Evolutionary conservation across 106 monocot species (phyloP), one percentile per base, ranked within the genome.

Genomic region (Alisma plantagoaquatica): DNA sequence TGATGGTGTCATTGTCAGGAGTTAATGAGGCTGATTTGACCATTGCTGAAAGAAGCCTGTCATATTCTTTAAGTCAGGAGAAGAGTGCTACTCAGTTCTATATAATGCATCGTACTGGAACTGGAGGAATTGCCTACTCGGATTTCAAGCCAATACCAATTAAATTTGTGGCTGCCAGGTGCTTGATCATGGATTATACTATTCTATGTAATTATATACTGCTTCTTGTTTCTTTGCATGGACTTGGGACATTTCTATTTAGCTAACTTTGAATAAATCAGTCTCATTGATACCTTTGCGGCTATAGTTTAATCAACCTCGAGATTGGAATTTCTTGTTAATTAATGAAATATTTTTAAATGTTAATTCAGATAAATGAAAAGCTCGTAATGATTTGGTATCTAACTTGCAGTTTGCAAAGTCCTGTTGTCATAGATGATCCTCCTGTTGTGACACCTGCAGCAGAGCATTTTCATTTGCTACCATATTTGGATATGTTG

Each of bases 61-160:
- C 72, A 33, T 83, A 89, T 54, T 79, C 83, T 41, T 53, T 79
- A 27, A 70, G 59, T 54, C 64, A 74, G 26, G 65, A 64, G 64
- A 73, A 70, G 48, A 57, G 72, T 67, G 52, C 42, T 24, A 33
- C 70, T 22, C 63, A 29, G 57, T 49, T 89, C 27, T 89, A 67
- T 53, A 51, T 89, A 56, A 68, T 89, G 73, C 35, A 56, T 25
- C 80, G 66, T 45, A 54, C 16, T 8, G 52, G 72, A 55, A n/a
- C 48, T 23, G 57, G 53, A 12, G 27, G n/a, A n/a, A n/a, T 72
- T 23, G 29, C 33, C 2, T 64, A 79, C 61, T 28, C 79, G 41
- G 43, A 60, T 29, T 57, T 83, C 23, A 43, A 71, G 51, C 57
- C 62, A 33, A 38, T 41, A 3, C 33, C 41, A 23, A 57, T 14